Evolutionary conservation across 495 filamentous ascomycete species (phyloP).

Genomic region (Letharia columbiana): DNA sequence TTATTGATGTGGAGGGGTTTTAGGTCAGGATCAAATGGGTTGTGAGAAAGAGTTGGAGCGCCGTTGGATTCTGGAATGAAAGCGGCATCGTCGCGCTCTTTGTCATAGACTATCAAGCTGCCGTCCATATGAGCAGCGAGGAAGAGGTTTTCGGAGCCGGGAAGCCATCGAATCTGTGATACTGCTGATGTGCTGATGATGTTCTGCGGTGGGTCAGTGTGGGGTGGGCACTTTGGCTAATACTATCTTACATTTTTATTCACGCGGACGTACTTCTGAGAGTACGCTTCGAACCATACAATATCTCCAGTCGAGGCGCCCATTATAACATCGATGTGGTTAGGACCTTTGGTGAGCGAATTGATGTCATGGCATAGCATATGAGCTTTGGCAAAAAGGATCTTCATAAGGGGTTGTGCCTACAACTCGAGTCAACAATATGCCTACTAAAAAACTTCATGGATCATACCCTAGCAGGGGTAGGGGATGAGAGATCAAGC

Average conservation of each 20-base stretch:
- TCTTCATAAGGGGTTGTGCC: slow-evolving; percentile 85
- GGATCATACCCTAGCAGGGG: slow-evolving; percentile 43
- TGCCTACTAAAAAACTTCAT: background rate
- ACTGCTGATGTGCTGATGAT: slow-evolving; percentile 79
- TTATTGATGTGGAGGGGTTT: slow-evolving; percentile 56
- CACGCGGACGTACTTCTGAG: slow-evolving; percentile 87
- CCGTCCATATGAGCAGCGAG: slow-evolving; percentile 90
- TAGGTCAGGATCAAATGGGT: slow-evolving; percentile 31
- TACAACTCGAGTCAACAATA: slow-evolving; percentile 31
- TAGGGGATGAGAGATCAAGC: slow-evolving; percentile 53
- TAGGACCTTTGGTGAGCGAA: slow-evolving; percentile 62
- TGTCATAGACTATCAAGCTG: slow-evolving; percentile 91
- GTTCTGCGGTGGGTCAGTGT: slow-evolving; percentile 41
- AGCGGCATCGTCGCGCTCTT: slow-evolving; percentile 92
- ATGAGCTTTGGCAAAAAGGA: slow-evolving; percentile 92
- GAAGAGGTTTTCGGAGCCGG: slow-evolving; percentile 88
- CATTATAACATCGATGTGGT: slow-evolving; percentile 85
- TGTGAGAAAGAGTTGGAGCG: slow-evolving; percentile 20
- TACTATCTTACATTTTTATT: slow-evolving; percentile 73
- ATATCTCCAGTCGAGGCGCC: slow-evolving; percentile 94
- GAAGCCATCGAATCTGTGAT: slow-evolving; percentile 84
- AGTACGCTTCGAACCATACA: slow-evolving; percentile 97
- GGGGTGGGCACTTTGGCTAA: background rate
- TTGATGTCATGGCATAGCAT: slow-evolving; percentile 94
- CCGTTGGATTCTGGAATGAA: slow-evolving; percentile 48